These are phyloP conservation scores for Tympanopsis confertula DNA, from an alignment of 2,329 filamentous ascomycete genomes.

Conservation along the genomic window DNA sequence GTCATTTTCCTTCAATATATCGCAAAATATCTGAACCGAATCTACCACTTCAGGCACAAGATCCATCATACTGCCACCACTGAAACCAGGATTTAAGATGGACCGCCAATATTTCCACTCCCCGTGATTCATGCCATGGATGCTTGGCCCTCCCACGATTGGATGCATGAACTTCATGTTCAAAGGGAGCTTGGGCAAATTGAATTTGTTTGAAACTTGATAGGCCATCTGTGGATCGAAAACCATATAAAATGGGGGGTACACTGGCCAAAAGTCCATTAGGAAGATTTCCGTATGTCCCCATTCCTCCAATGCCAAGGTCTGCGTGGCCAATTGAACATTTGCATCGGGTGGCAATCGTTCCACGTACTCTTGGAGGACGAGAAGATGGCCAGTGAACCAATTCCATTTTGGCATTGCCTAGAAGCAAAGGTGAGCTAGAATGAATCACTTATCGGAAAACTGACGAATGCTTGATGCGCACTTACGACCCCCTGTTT, in stretches of 20 bases:
- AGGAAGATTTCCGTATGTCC: slow-evolving; percentile 6
- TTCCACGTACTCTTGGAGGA: slow-evolving; percentile 6
- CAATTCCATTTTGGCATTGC: slow-evolving; percentile 7
- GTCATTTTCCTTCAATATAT: slow-evolving; percentile 3
- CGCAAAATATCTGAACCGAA: slow-evolving; percentile 2
- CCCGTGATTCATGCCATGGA: neutral
- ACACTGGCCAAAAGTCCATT: slow-evolving; percentile 7
- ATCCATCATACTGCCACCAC: no score
- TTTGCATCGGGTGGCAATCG: slow-evolving; percentile 5
- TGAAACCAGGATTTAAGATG: slow-evolving; percentile 1
- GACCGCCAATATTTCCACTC: slow-evolving; percentile 1
- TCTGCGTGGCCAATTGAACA: slow-evolving; percentile 6
- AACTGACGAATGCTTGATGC: no score
- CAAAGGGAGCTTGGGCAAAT: slow-evolving; percentile 4
- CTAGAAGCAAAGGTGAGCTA: slow-evolving; percentile 2
- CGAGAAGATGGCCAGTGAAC: slow-evolving; percentile 6
- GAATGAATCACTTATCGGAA: neutral
- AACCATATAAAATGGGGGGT: slow-evolving; percentile 5
- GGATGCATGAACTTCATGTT: slow-evolving; percentile 3
- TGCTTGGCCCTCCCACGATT: slow-evolving; percentile 2
- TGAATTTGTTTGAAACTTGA: slow-evolving; percentile 6
- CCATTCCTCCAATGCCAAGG: slow-evolving; percentile 4
- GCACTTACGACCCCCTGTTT: slow-evolving; percentile 6
- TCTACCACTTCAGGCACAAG: neutral
- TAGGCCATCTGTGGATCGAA: slow-evolving; percentile 4